Conservation (phyloP, 257 asterid genomes). For the Marsdenia floribunda region DNA sequence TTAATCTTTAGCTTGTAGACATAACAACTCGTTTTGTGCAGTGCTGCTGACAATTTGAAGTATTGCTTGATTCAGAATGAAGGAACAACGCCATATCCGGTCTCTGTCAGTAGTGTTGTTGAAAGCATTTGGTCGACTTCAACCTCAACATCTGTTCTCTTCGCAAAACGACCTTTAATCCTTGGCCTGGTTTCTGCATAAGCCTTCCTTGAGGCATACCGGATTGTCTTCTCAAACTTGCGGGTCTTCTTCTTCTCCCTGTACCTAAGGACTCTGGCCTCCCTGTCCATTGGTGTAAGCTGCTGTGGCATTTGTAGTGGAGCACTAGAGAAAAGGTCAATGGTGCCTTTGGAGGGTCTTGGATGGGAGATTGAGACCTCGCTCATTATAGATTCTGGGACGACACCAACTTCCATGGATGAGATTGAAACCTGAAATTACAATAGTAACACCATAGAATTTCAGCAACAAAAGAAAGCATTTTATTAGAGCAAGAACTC, state of each 20-base stretch:
- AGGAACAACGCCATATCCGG: conserved; percentile 59
- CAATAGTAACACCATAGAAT: not conserved
- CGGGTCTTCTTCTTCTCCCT: conserved; percentile 81
- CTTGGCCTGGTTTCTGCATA: conserved; percentile 87
- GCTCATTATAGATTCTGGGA: conserved; percentile 53
- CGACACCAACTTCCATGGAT: conserved; percentile 54
- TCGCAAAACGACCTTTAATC: conserved; percentile 78
- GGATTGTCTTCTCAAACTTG: conserved; percentile 71
- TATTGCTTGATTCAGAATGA: conserved; percentile 26
- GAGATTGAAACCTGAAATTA: conserved; percentile 50
- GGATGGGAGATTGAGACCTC: conserved; percentile 43
- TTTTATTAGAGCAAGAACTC: no score
- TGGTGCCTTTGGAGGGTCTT: conserved; percentile 54
- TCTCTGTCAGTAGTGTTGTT: conserved; percentile 34
- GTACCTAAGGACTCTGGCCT: conserved; percentile 73
- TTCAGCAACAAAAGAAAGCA: not conserved
- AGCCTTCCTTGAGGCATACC: conserved; percentile 87
- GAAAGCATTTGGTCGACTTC: conserved; percentile 58
- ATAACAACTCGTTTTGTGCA: not conserved
- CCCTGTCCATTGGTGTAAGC: conserved; percentile 61
- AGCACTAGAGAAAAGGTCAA: conserved; percentile 49
- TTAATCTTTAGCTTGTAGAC: not conserved
- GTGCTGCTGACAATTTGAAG: not conserved
- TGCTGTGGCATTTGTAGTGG: conserved; percentile 42
- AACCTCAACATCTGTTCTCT: conserved; percentile 39